A percentile compares a stretch with the other conserved stretches of the same genome.
Conservation (phyloP, 768 basidiomycete species). For the Trametes maxima region DNA sequence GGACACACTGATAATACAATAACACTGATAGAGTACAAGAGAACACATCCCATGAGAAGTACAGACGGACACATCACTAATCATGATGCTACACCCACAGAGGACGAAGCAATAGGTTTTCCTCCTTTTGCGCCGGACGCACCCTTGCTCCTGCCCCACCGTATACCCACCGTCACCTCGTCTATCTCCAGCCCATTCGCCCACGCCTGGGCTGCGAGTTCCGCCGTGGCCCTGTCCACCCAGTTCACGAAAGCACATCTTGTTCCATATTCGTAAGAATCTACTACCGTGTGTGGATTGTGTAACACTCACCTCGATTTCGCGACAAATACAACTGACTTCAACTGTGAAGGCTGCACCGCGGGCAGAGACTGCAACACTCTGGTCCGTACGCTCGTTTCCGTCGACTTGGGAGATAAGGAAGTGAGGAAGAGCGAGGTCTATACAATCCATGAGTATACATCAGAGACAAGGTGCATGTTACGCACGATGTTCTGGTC, state of each 20-base stretch:
- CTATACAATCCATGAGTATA: constrained; percentile 40
- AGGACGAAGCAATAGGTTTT: constrained; percentile 18
- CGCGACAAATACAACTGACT: constrained; percentile 83
- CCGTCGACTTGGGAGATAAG: constrained; percentile 69
- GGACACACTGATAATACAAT: background rate
- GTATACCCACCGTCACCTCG: constrained; percentile 69
- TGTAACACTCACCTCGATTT: constrained; percentile 61
- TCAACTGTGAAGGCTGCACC: constrained; percentile 64
- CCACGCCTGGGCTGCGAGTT: constrained; percentile 86
- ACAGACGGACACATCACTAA: background rate
- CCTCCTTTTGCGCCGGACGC: constrained; percentile 35
- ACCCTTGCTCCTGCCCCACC: constrained; percentile 85
- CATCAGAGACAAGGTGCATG: constrained; percentile 1
- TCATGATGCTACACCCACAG: background rate
- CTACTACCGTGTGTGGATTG: background rate
- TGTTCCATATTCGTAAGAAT: background rate
- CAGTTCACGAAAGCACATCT: constrained; percentile 98
- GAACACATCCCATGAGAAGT: background rate
- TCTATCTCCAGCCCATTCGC: constrained; percentile 90
- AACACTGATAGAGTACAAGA: background rate
- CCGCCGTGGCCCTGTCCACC: constrained; percentile 78
- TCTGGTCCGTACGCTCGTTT: constrained; percentile 71
- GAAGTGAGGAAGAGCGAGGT: constrained; percentile 86
- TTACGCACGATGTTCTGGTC: constrained; percentile 79
- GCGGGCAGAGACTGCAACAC: constrained; percentile 70